Conservation (phyloP, 257 asterid species). For the Solanum ossicruentum region DNA sequence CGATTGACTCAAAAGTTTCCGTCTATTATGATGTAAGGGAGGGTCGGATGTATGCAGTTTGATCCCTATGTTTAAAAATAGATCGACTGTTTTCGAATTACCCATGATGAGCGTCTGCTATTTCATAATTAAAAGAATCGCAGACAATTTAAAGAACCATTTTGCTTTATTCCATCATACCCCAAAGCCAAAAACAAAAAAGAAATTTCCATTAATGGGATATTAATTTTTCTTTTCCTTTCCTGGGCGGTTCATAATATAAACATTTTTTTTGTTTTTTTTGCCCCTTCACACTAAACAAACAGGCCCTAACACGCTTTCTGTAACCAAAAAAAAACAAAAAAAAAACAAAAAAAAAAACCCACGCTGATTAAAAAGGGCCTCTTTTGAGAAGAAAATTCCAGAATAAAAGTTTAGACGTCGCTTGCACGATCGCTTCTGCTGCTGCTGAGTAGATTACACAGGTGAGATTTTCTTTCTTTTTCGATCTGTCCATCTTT, state of each 20-base stretch:
- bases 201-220: background rate
- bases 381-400: constrained; percentile 1
- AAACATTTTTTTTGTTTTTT: background rate
- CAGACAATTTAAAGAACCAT: too few species aligned
- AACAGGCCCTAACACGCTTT: constrained; percentile 2
- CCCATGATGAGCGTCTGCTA: too few species aligned
- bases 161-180: too few species aligned
- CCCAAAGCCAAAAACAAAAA: background rate
- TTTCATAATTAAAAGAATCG: too few species aligned
- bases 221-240: background rate
- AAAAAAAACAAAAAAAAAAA: background rate
- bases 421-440: constrained; percentile 52
- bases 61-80: too few species aligned
- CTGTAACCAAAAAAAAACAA: background rate
- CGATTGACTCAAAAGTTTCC: too few species aligned
- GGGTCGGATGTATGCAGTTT: too few species aligned
- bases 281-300: background rate
- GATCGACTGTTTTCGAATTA: too few species aligned
- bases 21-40: too few species aligned
- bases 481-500: background rate
- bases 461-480: background rate
- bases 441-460: background rate
- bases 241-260: background rate
- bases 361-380: constrained; percentile 19
- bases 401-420: constrained; percentile 1